phyloP scores from a whole-genome alignment of 2,329 filamentous ascomycete genomes.

The Plectosphaerella plurivora region DNA sequence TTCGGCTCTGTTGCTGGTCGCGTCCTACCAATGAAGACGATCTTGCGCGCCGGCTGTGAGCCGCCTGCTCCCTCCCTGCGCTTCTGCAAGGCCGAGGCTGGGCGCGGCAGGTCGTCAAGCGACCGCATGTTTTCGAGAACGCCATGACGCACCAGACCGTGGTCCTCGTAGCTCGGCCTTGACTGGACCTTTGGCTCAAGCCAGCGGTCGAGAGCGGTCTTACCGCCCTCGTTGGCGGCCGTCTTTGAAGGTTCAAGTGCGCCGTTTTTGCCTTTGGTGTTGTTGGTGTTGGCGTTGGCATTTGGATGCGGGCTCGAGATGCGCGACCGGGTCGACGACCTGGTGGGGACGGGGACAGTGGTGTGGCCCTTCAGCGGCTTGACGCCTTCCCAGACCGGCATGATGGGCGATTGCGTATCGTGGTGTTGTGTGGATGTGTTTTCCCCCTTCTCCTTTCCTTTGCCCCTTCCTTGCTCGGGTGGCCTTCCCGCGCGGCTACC shows the following conservation, averaged over 20 bases:
- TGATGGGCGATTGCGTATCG: neutral
- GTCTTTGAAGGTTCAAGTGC: constrained; percentile 32
- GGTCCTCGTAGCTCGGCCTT: constrained; percentile 73
- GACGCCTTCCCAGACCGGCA: neutral
- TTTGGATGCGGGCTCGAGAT: constrained; percentile 48
- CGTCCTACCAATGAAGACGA: constrained; percentile 34
- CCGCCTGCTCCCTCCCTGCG: constrained; percentile 23
- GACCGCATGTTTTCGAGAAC: constrained; percentile 82
- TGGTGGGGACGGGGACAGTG: constrained; percentile 29
- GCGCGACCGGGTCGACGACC: constrained; percentile 50
- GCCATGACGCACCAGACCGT: constrained; percentile 66
- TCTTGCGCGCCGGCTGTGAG: constrained; percentile 31
- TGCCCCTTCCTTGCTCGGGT: neutral
- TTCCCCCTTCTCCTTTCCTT: neutral
- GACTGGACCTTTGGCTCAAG: constrained; percentile 54
- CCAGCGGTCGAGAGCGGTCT: constrained; percentile 52
- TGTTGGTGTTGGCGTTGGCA: constrained; percentile 16
- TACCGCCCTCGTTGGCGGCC: constrained; percentile 26
- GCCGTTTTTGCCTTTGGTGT: constrained; percentile 16
- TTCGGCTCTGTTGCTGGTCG: constrained; percentile 9
- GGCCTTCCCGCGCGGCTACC: neutral
- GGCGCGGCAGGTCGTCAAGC: constrained; percentile 68
- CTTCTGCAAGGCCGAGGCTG: constrained; percentile 33
- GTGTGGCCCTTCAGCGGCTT: too few relatives aligned
- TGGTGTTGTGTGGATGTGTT: neutral